Evolutionary conservation across 1,284 basidiomycete genomes (phyloP).

Genomic region (Cutaneotrichosporon dermatis): DNA sequence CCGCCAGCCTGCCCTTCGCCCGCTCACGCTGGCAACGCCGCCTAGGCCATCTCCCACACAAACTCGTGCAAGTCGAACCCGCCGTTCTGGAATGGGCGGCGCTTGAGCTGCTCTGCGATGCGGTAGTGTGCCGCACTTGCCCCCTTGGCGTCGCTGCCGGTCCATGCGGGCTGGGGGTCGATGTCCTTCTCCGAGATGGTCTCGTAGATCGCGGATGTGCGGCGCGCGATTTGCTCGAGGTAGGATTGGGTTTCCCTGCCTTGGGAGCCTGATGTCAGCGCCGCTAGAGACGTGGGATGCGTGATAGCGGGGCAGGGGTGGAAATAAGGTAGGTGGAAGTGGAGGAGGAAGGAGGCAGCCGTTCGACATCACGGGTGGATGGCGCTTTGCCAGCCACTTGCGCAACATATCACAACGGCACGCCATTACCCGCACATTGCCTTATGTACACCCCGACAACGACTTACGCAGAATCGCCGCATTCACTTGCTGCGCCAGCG

Average conservation of each 20-base stretch:
- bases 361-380: no score
- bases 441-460: no score
- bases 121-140: conserved; percentile 13
- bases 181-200: conserved; percentile 28
- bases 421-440: no score
- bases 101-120: conserved; percentile 21
- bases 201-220: conserved; percentile 29
- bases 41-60: conserved; percentile 18
- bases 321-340: no score
- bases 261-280: conserved; percentile 24
- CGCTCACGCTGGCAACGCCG: no score
- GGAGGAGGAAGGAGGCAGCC: no score
- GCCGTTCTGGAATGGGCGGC: conserved; percentile 17
- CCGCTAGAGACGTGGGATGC: no score
- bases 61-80: conserved; percentile 20
- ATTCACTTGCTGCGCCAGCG: conserved; percentile 46
- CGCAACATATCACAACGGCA: no score
- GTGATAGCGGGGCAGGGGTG: no score
- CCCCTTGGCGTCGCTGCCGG: conserved; percentile 17
- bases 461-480: conserved; percentile 46
- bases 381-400: no score
- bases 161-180: conserved; percentile 35
- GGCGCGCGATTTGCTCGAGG: conserved; percentile 31
- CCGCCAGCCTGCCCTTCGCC: no score
- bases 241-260: conserved; percentile 25